Percentiles rank a stretch among this genome's conserved stretches.
Conservation (phyloP, 2,329 filamentous ascomycete genomes). For the Arachnopeziza araneosa region DNA sequence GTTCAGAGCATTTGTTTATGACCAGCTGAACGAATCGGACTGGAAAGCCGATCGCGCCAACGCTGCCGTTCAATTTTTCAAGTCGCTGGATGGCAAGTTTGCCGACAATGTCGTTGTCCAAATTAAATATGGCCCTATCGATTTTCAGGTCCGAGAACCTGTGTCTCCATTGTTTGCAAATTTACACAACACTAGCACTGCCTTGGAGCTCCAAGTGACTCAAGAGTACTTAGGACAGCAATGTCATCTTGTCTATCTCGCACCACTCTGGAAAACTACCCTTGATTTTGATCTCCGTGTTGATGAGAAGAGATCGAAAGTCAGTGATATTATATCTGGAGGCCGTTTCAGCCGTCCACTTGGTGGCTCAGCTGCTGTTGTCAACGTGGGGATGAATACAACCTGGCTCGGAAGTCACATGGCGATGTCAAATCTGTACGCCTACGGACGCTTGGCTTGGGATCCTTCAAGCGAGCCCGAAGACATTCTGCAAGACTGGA, state of each 20-base stretch:
- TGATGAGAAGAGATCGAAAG: constrained; percentile 47
- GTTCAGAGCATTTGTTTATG: constrained; percentile 69
- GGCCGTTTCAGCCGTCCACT: constrained; percentile 50
- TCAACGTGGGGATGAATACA: constrained; percentile 59
- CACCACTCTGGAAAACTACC: constrained; percentile 63
- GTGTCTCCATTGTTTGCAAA: constrained; percentile 58
- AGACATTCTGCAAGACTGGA: constrained; percentile 58
- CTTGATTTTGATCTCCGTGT: constrained; percentile 62
- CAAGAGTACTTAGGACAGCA: constrained; percentile 71
- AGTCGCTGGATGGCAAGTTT: constrained; percentile 57
- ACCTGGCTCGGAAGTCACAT: constrained; percentile 67
- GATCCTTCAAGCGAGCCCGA: constrained; percentile 45
- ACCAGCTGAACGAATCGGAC: constrained; percentile 51
- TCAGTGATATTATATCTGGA: constrained; percentile 57
- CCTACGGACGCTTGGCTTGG: constrained; percentile 64
- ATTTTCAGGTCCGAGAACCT: constrained; percentile 68
- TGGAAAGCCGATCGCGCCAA: constrained; percentile 67
- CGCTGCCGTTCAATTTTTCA: constrained; percentile 62
- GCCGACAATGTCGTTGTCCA: constrained; percentile 67
- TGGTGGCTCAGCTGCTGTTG: constrained; percentile 60
- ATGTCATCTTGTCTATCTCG: constrained; percentile 60
- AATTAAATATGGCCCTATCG: constrained; percentile 70
- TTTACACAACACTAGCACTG: constrained; percentile 39
- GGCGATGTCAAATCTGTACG: constrained; percentile 67
- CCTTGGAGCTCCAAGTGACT: constrained; percentile 61